Evolutionary conservation across 805 yeast genomes (phyloP).

Genomic region (Monosporozyma aquatica): DNA sequence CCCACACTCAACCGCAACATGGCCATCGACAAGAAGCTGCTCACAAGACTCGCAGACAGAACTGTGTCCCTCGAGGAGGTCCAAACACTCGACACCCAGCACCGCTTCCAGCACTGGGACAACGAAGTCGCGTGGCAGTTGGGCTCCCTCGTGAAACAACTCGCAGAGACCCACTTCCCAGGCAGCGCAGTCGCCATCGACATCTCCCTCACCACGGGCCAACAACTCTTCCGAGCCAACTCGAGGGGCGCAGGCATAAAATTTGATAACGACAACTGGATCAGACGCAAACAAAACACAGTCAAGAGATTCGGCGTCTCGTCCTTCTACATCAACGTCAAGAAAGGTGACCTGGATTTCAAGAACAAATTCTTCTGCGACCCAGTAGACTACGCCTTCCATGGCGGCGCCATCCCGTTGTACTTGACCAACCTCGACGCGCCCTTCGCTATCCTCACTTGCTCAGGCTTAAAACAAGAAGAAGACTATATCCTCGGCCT

Average conservation of each 20-base stretch:
- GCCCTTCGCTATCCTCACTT: constrained; percentile 41
- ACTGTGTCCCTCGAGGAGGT: constrained; percentile 10
- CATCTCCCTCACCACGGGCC: constrained; percentile 38
- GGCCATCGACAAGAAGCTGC: constrained; percentile 4
- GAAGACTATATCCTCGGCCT: constrained; percentile 45
- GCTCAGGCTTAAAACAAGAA: constrained; percentile 48
- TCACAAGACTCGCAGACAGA: constrained; percentile 5
- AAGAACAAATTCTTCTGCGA: constrained; percentile 36
- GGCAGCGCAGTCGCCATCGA: constrained; percentile 37
- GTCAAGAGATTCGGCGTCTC: constrained; percentile 41
- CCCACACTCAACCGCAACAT: neutral
- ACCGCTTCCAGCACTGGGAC: constrained; percentile 16
- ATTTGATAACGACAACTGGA: constrained; percentile 48
- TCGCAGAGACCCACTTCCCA: constrained; percentile 26
- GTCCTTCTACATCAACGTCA: constrained; percentile 40
- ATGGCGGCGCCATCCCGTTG: constrained; percentile 52
- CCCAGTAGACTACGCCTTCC: constrained; percentile 39
- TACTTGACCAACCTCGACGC: constrained; percentile 27
- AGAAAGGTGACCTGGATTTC: constrained; percentile 31
- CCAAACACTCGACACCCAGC: constrained; percentile 10
- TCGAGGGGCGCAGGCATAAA: constrained; percentile 31
- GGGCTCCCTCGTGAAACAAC: constrained; percentile 35
- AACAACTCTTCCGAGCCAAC: constrained; percentile 36
- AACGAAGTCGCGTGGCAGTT: constrained; percentile 38
- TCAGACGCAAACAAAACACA: constrained; percentile 40